Percentiles rank a stretch among this genome's conserved stretches.
Conservation (phyloP, 768 basidiomycete genomes). For the Agaricus subrufescens region DNA sequence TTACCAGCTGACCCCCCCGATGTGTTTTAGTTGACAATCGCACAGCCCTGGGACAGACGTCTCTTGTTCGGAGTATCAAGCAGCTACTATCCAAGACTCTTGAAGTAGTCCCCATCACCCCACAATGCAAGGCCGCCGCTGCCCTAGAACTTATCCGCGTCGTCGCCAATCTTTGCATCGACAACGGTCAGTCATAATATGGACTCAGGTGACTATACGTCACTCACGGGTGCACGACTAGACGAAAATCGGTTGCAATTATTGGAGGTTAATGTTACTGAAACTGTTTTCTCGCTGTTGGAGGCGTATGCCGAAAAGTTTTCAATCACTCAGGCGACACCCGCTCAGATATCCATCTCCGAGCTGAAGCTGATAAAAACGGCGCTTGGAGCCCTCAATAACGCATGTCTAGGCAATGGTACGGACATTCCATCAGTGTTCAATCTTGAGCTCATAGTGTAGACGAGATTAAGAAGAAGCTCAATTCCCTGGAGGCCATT, state of each 20-base stretch:
- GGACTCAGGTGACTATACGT: background rate
- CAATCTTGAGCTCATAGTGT: conserved; percentile 1
- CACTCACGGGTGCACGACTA: conserved; percentile 20
- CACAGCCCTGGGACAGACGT: conserved; percentile 58
- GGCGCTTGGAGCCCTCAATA: conserved; percentile 73
- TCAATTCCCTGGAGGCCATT: conserved; percentile 67
- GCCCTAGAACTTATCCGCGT: conserved; percentile 71
- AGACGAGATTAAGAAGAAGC: conserved; percentile 69
- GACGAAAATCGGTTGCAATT: conserved; percentile 73
- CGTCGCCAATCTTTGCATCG: conserved; percentile 80
- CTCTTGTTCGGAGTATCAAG: conserved; percentile 61
- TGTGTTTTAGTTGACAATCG: conserved; percentile 59
- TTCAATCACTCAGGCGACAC: conserved; percentile 20
- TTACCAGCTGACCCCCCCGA: conserved; percentile 4
- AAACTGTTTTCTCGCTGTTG: conserved; percentile 59
- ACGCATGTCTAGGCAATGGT: conserved; percentile 78
- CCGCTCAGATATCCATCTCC: conserved; percentile 36
- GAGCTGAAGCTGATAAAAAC: conserved; percentile 75
- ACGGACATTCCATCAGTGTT: conserved; percentile 16
- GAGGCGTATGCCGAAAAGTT: conserved; percentile 61
- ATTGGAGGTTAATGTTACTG: conserved; percentile 67
- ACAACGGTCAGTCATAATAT: conserved; percentile 55
- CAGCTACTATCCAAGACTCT: conserved; percentile 56
- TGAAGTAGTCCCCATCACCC: conserved; percentile 41
- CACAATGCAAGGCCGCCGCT: conserved; percentile 40